Conservation (phyloP, 108 stramenopile species). For the Conticribra weissflogii region DNA sequence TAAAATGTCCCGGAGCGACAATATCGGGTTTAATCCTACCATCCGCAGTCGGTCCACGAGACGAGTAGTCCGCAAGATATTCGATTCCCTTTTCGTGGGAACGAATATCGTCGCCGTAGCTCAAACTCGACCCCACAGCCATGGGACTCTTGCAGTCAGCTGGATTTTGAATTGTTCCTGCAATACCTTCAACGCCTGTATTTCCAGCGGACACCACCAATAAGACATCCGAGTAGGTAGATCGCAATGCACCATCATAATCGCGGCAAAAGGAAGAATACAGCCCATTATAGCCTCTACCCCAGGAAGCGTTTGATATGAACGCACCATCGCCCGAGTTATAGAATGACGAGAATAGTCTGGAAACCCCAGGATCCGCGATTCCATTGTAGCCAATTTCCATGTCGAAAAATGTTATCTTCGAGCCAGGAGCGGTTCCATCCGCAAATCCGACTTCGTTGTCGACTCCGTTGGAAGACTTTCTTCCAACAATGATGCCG, state of each 20-base stretch:
- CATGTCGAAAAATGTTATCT: constrained; percentile 61
- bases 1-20: constrained; percentile 71
- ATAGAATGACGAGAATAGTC: constrained; percentile 44
- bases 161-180: constrained; percentile 58
- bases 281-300: constrained; percentile 27
- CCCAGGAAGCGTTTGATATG: constrained; percentile 46
- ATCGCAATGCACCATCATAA: constrained; percentile 36
- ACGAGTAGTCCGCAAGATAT: constrained; percentile 67
- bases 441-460: constrained; percentile 46
- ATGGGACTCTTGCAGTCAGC: constrained; percentile 72
- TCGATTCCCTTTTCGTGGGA: constrained; percentile 43
- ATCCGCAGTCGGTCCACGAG: constrained; percentile 71
- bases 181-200: constrained; percentile 48
- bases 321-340: constrained; percentile 37
- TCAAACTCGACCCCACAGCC: constrained; percentile 63
- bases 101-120: constrained; percentile 40
- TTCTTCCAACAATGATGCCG: constrained; percentile 50
- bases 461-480: constrained; percentile 35
- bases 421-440: constrained; percentile 50
- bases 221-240: constrained; percentile 57
- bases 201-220: constrained; percentile 82
- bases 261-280: constrained; percentile 41
- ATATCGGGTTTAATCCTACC: constrained; percentile 86
- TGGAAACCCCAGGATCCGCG: constrained; percentile 35
- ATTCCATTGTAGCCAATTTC: constrained; percentile 34